Conservation (phyloP, 2,329 filamentous ascomycete species). For the Paecilomyces niveus region DNA sequence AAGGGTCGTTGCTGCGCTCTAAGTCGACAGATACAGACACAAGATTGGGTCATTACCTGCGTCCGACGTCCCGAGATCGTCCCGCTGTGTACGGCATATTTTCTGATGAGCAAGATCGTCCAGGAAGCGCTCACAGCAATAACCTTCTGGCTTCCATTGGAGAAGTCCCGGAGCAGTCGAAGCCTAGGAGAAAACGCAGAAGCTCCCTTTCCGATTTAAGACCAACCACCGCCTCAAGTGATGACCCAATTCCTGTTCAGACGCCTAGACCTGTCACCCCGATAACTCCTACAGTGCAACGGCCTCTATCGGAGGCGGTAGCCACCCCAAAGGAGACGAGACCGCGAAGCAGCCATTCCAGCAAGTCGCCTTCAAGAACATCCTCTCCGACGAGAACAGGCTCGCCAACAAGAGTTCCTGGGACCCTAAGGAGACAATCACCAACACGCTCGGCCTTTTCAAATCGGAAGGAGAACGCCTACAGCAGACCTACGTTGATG, state of each 20-base stretch:
- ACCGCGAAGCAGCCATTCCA: slow-evolving; percentile 21
- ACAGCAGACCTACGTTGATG: slow-evolving; percentile 22
- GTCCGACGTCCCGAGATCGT: slow-evolving; percentile 51
- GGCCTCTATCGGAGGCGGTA: slow-evolving; percentile 18
- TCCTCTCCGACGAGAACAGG: slow-evolving; percentile 24
- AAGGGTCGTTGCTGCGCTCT: slow-evolving; percentile 60
- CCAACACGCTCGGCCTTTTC: slow-evolving; percentile 26
- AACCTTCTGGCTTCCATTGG: slow-evolving; percentile 47
- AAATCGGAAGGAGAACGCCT: slow-evolving; percentile 34
- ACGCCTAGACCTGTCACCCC: slow-evolving; percentile 32
- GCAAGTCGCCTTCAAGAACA: slow-evolving; percentile 21
- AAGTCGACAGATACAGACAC: slow-evolving; percentile 69
- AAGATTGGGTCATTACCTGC: slow-evolving; percentile 38
- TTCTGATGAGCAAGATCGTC: slow-evolving; percentile 40
- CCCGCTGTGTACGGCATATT: slow-evolving; percentile 43
- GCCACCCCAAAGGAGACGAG: slow-evolving; percentile 23
- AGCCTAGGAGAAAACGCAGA: slow-evolving; percentile 70
- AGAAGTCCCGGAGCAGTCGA: slow-evolving; percentile 35
- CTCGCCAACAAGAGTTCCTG: slow-evolving; percentile 20
- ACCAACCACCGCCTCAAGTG: slow-evolving; percentile 54
- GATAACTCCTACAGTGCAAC: slow-evolving; percentile 12
- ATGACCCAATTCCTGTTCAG: slow-evolving; percentile 38
- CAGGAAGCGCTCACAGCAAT: slow-evolving; percentile 42
- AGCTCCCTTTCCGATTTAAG: slow-evolving; percentile 87
- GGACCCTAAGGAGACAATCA: slow-evolving; percentile 10